Evolutionary conservation across 1,284 basidiomycete species (phyloP).

Genomic region (Fomitopsis pinicola): DNA sequence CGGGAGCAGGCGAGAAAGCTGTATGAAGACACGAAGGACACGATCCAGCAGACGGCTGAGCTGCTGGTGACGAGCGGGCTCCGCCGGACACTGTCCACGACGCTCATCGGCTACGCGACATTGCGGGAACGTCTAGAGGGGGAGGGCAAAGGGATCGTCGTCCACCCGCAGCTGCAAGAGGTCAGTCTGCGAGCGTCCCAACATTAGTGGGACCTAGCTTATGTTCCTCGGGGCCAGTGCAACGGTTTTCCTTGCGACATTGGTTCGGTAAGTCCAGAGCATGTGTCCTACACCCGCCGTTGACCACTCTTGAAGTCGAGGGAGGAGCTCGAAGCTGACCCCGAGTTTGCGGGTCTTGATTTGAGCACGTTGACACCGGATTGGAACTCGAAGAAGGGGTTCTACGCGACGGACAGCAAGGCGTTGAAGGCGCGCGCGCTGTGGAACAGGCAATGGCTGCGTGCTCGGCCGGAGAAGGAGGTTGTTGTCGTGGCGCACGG

Average conservation of each 20-base stretch:
- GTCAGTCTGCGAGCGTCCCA: slow-evolving; percentile 5
- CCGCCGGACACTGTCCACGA: slow-evolving; percentile 30
- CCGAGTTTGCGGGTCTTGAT: slow-evolving; percentile 29
- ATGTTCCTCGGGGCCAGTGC: slow-evolving; percentile 8
- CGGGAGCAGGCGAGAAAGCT: slow-evolving; percentile 29
- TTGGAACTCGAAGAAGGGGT: slow-evolving; percentile 28
- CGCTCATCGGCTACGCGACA: slow-evolving; percentile 25
- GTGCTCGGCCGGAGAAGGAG: slow-evolving; percentile 26
- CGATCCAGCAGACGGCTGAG: slow-evolving; percentile 27
- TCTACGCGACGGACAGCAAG: slow-evolving; percentile 22
- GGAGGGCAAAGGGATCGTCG: slow-evolving; percentile 24
- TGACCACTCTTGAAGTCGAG: slow-evolving; percentile 15
- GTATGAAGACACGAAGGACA: slow-evolving; percentile 26
- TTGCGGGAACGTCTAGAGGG: slow-evolving; percentile 25
- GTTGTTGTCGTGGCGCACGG: slow-evolving; percentile 31
- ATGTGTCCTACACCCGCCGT: neutral
- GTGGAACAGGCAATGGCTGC: slow-evolving; percentile 29
- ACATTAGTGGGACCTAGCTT: no score
- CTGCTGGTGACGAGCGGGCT: slow-evolving; percentile 30
- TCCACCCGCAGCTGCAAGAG: slow-evolving; percentile 31
- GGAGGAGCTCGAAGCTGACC: slow-evolving; percentile 25
- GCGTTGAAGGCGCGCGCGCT: slow-evolving; percentile 26
- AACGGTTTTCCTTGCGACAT: slow-evolving; percentile 28
- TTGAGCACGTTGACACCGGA: slow-evolving; percentile 27
- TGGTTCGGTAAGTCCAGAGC: slow-evolving; percentile 22